Base-by-base conservation (phyloP, 148 eudicot species). In the Dianthus caryophyllus region DNA sequence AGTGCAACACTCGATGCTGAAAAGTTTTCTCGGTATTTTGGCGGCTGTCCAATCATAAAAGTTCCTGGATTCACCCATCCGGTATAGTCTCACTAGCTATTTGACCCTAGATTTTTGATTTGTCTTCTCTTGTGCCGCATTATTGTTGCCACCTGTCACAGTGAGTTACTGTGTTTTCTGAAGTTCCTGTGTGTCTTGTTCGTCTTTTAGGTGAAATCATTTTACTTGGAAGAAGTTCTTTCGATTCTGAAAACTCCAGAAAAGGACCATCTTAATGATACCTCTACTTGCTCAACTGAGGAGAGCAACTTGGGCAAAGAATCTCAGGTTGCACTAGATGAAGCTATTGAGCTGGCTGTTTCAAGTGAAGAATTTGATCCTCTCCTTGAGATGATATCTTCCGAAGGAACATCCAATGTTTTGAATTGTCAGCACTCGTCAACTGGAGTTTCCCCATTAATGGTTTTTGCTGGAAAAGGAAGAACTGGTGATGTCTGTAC, bases 1-100 rank as follows among this genome's bases (percentile, higher is more conserved):
- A 95, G 99, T 81, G 99, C 99, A 52, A 95, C 99, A 8, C 71
- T 95, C 62, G 97, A 95, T 73, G 97, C 99, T 48, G 99, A 95
- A 75, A 85, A 97, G 18, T 95, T 88, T 79, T 90, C 99, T 50
- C 68, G 82, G 49, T 95, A 95, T 75, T 95, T 95, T 82, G 96
- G 99, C 72, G 97, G 93, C 78, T 88, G 89, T 62, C 93, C 99
- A 27, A 65, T 90, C 61, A 87, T 95, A 76, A 85, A 83, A 47
- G 96, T 90, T 54, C 99, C 99, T 30, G 97, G 99, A 15, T 95
- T 95, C 71, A 95, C 99, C 67, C 82, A 95, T 83, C 97, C 97
- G 80, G 99, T 95, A 87, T 84, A 73, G 48, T 21, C 56, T 62
- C 72, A 4, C 26, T 59, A 43, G 0, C 29, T 47, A 31, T 15